phyloP scores from a whole-genome alignment of 164 flowering plant species.

The Annona squamosa region DNA sequence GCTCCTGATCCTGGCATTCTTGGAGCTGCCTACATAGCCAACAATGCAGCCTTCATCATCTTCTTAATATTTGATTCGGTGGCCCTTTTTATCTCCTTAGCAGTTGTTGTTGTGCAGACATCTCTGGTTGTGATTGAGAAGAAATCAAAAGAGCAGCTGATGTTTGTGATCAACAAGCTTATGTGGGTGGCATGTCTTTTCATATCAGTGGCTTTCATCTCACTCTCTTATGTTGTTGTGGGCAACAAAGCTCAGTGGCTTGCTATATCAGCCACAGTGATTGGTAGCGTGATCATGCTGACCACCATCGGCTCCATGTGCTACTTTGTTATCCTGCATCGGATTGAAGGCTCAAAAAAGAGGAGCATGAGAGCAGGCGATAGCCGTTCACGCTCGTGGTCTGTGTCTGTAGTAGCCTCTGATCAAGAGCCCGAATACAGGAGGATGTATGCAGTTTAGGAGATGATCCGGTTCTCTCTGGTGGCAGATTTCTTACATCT shows the following conservation, averaged over 20 bases:
- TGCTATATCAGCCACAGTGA: conserved; percentile 56
- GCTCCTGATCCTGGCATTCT: conserved; percentile 20
- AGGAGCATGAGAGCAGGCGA: conserved; percentile 49
- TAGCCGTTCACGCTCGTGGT: conserved; percentile 57
- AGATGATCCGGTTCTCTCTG: neutral
- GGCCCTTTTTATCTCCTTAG: conserved; percentile 88
- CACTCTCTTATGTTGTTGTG: conserved; percentile 78
- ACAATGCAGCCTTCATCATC: conserved; percentile 51
- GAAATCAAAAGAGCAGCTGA: conserved; percentile 72
- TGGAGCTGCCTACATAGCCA: conserved; percentile 75
- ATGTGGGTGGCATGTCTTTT: conserved; percentile 97
- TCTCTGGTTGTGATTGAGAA: conserved; percentile 86
- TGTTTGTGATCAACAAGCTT: conserved; percentile 90
- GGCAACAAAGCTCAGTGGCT: conserved; percentile 64
- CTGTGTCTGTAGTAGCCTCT: conserved; percentile 44
- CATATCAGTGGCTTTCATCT: conserved; percentile 79
- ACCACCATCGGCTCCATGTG: conserved; percentile 85
- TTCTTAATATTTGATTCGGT: conserved; percentile 76
- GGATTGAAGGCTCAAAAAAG: conserved; percentile 59
- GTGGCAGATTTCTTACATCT: neutral
- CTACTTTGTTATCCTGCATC: conserved; percentile 61
- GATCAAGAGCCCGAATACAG: conserved; percentile 65
- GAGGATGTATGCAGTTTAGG: conserved; percentile 85
- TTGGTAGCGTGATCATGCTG: conserved; percentile 73
- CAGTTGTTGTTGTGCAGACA: conserved; percentile 95